Evolutionary conservation across 352 stramenopile genomes (phyloP), one percentile per base, ranked within the genome.

Genomic region (Thalassiosira ordinaria): DNA sequence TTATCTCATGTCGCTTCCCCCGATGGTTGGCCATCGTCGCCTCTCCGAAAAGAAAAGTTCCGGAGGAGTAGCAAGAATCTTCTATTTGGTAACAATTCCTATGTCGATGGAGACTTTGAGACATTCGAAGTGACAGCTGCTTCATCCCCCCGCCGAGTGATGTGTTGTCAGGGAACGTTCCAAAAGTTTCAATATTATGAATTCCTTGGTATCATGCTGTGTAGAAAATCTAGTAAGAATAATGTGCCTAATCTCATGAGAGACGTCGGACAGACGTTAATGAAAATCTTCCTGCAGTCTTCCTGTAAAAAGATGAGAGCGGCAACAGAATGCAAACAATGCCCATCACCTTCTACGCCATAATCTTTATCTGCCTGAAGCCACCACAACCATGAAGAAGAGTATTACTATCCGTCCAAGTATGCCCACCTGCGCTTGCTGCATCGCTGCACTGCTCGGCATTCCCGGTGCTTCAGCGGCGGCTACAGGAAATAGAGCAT

Each of bases 361-460:
- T n/a, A n/a, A n/a, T n/a, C n/a, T n/a, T n/a, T n/a, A n/a, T n/a
- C n/a, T n/a, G n/a, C n/a, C n/a, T n/a, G n/a, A n/a, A n/a, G n/a
- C n/a, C n/a, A n/a, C n/a, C n/a, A n/a, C n/a, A 29, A 59, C 41
- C 41, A 70, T 70, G 61, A 37, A 24, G 61, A 70, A 59, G 35
- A 49, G 41, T 20, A 20, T 16, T 16, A 49, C 41, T 16, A 51
- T 31, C 22, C 27, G n/a, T 60, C 31, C 44, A 61, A 27, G 16
- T 18, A 33, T 60, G 44, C 44, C 61, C 61, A 49, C 29, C 3
- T 70, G 61, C 33, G 46, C 51, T 29, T 70, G 61, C 61, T 70
- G 61, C 61, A 57, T 60, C 8, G 61, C 61, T 18, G 51, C 46
- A 22, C 20, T 70, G 35, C 44, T 59, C 11, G 18, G n/a, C 27